phyloP scores from a whole-genome alignment of 2,329 filamentous ascomycete genomes.

The Aspergillus niger region DNA sequence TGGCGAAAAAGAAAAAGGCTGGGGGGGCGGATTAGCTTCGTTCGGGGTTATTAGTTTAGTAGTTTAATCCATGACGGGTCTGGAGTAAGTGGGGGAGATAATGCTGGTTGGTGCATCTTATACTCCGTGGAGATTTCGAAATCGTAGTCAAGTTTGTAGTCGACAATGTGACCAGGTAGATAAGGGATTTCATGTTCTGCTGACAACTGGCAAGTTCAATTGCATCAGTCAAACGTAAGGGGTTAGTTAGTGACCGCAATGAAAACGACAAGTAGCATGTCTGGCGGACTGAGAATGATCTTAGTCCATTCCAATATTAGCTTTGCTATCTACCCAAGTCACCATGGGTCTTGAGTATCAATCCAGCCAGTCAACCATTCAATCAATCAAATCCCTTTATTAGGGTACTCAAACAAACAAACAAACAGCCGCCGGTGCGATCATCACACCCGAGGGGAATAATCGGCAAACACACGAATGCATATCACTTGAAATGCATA shows the following conservation, averaged over 20 bases:
- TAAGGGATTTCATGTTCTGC: not conserved
- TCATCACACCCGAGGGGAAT: constrained; percentile 19
- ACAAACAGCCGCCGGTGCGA: constrained; percentile 19
- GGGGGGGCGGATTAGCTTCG: not conserved
- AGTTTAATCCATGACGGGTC: not conserved
- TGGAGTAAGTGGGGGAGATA: not conserved
- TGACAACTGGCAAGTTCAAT: not conserved
- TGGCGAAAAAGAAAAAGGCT: not conserved
- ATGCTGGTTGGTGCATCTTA: not conserved
- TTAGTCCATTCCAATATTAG: constrained; percentile 1
- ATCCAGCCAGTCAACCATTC: constrained; percentile 9
- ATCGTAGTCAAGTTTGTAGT: too few relatives aligned
- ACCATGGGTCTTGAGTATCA: constrained; percentile 1
- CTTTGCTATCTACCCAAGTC: not conserved
- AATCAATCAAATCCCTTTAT: constrained; percentile 14
- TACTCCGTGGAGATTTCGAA: too few relatives aligned
- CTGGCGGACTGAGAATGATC: not conserved
- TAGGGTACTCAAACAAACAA: constrained; percentile 3
- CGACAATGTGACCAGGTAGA: too few relatives aligned
- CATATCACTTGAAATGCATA: not conserved
- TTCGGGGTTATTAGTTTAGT: not conserved
- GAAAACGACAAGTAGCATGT: not conserved
- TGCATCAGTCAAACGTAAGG: not conserved
- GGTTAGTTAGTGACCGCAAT: not conserved
- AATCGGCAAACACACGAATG: constrained; percentile 1